Evolutionary conservation across 345 rosid genomes (phyloP).

Genomic region (Populus euphratica): DNA sequence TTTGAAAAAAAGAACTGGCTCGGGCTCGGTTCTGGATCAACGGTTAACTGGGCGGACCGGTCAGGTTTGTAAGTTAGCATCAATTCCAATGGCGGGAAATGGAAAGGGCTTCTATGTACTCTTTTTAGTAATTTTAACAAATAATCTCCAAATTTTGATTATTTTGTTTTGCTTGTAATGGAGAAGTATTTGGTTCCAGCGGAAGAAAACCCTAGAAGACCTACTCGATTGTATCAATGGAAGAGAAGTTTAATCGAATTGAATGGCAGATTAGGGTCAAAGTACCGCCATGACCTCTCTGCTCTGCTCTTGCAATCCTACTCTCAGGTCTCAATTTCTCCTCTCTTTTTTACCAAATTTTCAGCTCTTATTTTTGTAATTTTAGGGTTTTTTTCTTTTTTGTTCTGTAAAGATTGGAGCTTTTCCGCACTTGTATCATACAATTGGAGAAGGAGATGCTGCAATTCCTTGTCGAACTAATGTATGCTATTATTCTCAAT

Average conservation of each 20-base stretch:
- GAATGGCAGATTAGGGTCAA: constrained; percentile 50
- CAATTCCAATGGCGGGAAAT: constrained; percentile 3
- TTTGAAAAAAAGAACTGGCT: too few species aligned
- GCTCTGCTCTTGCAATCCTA: constrained; percentile 59
- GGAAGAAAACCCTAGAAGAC: constrained; percentile 34
- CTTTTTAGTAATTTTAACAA: not conserved
- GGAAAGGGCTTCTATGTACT: not conserved
- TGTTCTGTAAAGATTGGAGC: constrained; percentile 42
- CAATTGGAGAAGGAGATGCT: constrained; percentile 17
- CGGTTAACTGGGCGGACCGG: too few species aligned
- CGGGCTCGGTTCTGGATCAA: too few species aligned
- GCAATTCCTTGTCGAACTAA: constrained; percentile 49
- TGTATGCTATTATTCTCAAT: constrained; percentile 30
- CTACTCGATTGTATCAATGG: constrained; percentile 32
- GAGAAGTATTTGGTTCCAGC: constrained; percentile 46
- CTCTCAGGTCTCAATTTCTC: constrained; percentile 42
- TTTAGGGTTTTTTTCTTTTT: not conserved
- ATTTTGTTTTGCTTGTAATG: constrained; percentile 4
- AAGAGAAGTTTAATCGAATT: constrained; percentile 54
- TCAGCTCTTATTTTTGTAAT: not conserved
- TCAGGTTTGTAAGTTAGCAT: not conserved
- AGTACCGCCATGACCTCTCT: constrained; percentile 51
- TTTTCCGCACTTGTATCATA: constrained; percentile 60
- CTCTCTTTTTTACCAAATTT: not conserved
- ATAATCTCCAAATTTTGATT: not conserved